phyloP scores from a whole-genome alignment of 1,139 yeast species.

The Sugiyamaella neomexicana region DNA sequence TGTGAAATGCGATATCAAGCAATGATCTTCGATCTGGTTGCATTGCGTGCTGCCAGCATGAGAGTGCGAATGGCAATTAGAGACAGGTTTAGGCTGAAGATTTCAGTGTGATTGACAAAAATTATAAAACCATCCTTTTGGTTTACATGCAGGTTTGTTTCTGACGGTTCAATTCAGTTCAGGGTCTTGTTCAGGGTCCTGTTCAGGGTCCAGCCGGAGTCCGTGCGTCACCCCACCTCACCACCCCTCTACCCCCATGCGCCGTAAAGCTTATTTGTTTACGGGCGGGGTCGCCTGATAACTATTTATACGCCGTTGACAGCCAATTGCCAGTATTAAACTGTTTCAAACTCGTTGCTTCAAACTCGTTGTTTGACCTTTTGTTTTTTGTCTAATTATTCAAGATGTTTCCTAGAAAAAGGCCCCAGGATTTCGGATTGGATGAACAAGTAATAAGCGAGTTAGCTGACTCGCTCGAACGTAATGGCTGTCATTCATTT shows the following conservation, averaged over 20 bases:
- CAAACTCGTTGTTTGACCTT: background rate
- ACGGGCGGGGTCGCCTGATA: background rate
- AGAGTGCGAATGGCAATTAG: background rate
- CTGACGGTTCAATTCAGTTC: background rate
- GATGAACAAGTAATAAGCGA: slow-evolving; percentile 16
- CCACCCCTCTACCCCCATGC: too few relatives aligned
- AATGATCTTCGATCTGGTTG: background rate
- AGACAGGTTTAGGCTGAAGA: too few relatives aligned
- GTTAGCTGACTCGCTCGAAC: slow-evolving; percentile 23
- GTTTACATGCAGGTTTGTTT: too few relatives aligned
- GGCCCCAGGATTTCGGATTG: slow-evolving; percentile 8
- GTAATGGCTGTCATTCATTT: slow-evolving; percentile 18
- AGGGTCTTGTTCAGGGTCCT: background rate
- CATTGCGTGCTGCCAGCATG: background rate
- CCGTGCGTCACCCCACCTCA: background rate
- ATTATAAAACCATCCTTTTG: too few relatives aligned
- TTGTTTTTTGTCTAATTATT: too few relatives aligned
- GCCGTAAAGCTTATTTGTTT: background rate
- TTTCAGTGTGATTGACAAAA: too few relatives aligned
- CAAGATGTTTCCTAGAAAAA: slow-evolving; percentile 14
- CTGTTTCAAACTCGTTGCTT: background rate
- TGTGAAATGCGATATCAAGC: background rate
- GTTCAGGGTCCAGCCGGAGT: background rate
- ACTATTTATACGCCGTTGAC: background rate
- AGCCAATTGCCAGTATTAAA: background rate